Evolutionary conservation across 495 filamentous ascomycete genomes (phyloP), one percentile per base, ranked within the genome.

Genomic region (Clavariopsis aquatica): DNA sequence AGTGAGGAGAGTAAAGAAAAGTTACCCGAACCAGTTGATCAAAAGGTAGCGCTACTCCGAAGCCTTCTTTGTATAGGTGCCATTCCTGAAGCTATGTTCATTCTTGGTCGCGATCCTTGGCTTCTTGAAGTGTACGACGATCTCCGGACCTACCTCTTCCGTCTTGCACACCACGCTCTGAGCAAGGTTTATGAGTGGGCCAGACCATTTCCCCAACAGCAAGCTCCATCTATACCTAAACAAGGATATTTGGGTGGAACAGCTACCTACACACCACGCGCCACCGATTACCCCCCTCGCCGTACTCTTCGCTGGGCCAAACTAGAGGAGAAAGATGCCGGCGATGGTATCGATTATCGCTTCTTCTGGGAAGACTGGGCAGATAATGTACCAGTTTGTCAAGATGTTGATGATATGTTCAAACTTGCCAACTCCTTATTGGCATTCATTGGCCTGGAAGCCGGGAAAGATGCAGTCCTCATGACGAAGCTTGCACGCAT

Each of bases 361-460:
- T 98, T 95, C 73, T 99, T 98, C 76, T 96, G 92, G 87, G 93
- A 97, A 61, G 93, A 98, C 57, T 99, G 95, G 95, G 81, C 88
- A 10, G 93, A 98, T 65, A 93, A 92, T 65, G 80, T 98, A 28
- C 95, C 95, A 1, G 77, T 96, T 10, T 98, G 94, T 71, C 92
- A 96, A 72, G 88, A 80, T 2, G 84, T 96, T 6, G 91, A 96
- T 66, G 94, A 99, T 71, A 80, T 99, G 2, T 94, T 98, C 70
- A 83, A 85, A 1, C 84, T 99, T 12, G 96, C 91, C 76, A 85
- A 86, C 47, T 92, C 93, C 0, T 81, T 99, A 26, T 78, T 96
- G 22, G 93, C 93, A 63, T 78, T 92, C 24, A 86, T 90, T 0
- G 93, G 94, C 8, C 86, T 93, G 70, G 91, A 90, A 72, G 90